Percentiles rank a stretch among this genome's conserved stretches.
phyloP scores from a whole-genome alignment of 1,284 basidiomycete species.

The Sphagnurus paluster region DNA sequence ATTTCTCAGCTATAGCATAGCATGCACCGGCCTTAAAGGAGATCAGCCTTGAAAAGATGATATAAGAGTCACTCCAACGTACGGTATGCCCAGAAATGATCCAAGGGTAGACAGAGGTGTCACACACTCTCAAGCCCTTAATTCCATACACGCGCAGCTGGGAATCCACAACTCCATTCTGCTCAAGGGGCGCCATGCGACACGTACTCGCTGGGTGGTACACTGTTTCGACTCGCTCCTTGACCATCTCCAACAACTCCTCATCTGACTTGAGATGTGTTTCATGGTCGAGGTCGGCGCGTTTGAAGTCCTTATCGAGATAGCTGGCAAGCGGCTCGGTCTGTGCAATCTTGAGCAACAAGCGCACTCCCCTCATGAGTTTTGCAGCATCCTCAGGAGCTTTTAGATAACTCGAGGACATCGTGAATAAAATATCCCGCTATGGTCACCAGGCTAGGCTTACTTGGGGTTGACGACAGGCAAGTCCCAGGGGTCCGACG shows the following conservation, averaged over 20 bases:
- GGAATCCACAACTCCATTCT: constrained; percentile 40
- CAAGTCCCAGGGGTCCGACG: constrained; percentile 39
- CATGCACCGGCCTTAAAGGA: constrained; percentile 50
- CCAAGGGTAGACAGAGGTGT: constrained; percentile 60
- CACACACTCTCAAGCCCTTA: constrained; percentile 53
- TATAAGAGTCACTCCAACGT: constrained; percentile 22
- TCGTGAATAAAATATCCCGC: not conserved
- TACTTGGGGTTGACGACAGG: constrained; percentile 47
- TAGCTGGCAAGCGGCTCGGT: constrained; percentile 49
- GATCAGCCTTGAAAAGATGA: not conserved
- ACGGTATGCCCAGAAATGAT: constrained; percentile 67
- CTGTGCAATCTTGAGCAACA: constrained; percentile 50
- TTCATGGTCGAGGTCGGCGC: constrained; percentile 46
- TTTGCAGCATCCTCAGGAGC: constrained; percentile 55
- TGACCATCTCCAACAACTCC: constrained; percentile 44
- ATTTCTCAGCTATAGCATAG: constrained; percentile 64
- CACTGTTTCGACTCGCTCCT: constrained; percentile 55
- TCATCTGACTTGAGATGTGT: constrained; percentile 40
- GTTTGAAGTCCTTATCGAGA: constrained; percentile 42
- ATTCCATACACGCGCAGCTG: constrained; percentile 38
- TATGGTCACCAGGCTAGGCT: constrained; percentile 5
- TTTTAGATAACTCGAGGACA: constrained; percentile 51
- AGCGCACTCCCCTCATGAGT: constrained; percentile 54
- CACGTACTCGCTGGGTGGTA: constrained; percentile 52
- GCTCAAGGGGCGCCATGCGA: constrained; percentile 52